These are phyloP conservation scores for Sonneratia alba DNA, from an alignment of 345 rosid genomes.

Conservation along the genomic window DNA sequence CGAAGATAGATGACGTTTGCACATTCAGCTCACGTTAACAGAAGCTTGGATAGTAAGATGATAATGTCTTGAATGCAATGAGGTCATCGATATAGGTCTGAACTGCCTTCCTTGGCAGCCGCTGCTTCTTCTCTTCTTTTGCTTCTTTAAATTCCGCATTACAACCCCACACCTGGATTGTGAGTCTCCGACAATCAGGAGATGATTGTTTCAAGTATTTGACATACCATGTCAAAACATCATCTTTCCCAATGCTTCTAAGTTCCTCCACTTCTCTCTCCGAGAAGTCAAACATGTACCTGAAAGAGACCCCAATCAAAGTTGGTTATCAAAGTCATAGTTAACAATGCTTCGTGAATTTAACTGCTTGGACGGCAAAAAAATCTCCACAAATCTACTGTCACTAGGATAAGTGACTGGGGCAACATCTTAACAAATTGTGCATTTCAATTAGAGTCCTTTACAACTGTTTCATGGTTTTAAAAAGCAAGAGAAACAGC, in stretches of 20 bases:
- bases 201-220: conserved; percentile 60
- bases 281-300: conserved; percentile 77
- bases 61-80: conserved; percentile 45
- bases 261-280: conserved; percentile 71
- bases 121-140: conserved; percentile 20
- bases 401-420: no score
- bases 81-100: conserved; percentile 32
- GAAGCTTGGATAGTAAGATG: conserved; percentile 59
- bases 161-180: conserved; percentile 91
- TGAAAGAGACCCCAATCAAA: conserved; percentile 16
- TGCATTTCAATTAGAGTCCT: no score
- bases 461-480: no score
- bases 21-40: conserved; percentile 29
- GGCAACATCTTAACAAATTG: no score
- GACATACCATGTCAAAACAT: conserved; percentile 56
- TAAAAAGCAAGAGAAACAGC: no score
- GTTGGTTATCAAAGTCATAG: neutral
- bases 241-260: conserved; percentile 44
- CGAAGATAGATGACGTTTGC: neutral
- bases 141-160: conserved; percentile 40
- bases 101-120: neutral
- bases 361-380: neutral
- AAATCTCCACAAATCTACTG: neutral
- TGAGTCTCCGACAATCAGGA: conserved; percentile 65
- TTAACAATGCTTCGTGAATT: no score